Evolutionary conservation across 768 basidiomycete species (phyloP), one percentile per base, ranked within the genome.

Genomic region (Pleurotus eryngii): DNA sequence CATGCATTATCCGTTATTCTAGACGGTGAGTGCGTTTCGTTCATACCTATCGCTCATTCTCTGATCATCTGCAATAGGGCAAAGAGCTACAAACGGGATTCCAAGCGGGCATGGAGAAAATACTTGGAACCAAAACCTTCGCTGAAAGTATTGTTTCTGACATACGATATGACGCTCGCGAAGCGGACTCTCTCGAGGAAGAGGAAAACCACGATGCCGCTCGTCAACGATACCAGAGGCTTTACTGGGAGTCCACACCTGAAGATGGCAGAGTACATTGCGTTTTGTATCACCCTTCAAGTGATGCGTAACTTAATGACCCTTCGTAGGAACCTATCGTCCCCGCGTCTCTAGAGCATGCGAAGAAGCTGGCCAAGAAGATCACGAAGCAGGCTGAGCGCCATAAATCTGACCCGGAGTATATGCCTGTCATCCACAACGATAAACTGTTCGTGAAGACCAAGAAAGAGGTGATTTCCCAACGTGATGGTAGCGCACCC

Each of bases 41-140:
- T 35, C 8, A 35, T 35, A 3, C 11, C 30, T 8, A 8, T 11
- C 30, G 30, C 30, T 35, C 8, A 9, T 11, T 35, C 11, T 4
- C 30, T 35, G 9, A 35, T 11, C 3, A 35, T 35, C 30, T 35
- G 11, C 53, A 9, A 26, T 61, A 92, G 89, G 77, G 75, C 39
- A 84, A 84, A 65, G 69, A 74, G 3, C 65, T 95, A 4, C 94
- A 97, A 74, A 89, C 84, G 0, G 90, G 91, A 7, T 93, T 95
- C 70, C 80, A 76, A 5, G 66, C 69, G 45, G 91, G 88, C 15
- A 97, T 97, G 94, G 93, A 97, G 64, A 72, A 72, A 40, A 68
- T 91, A 4, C 76, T 97, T 26, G 87, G 83, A 39, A 83, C 89
- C n/a, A 71, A 68, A 18, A 60, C 26, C 43, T 56, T 47, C 24